A percentile compares a stretch with the other conserved stretches of the same genome.
phyloP scores from a whole-genome alignment of 2,329 filamentous ascomycete genomes.

The Triangularia verruculosa region DNA sequence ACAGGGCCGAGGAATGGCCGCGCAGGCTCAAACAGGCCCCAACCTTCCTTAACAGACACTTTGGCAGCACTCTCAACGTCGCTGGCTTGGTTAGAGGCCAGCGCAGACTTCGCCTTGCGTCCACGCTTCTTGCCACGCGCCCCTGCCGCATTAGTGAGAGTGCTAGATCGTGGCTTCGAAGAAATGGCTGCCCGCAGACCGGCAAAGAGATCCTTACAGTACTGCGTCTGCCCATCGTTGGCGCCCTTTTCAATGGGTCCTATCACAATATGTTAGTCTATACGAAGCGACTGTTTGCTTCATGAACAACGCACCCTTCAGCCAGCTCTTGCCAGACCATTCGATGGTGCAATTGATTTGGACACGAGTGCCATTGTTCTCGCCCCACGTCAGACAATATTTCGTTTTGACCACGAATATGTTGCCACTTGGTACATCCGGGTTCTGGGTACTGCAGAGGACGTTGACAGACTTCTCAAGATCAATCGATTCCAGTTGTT shows the following conservation, averaged over 20 bases:
- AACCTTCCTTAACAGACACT: slow-evolving; percentile 48
- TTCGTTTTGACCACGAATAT: slow-evolving; percentile 89
- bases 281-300: background rate
- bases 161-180: slow-evolving; percentile 53
- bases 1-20: slow-evolving; percentile 68
- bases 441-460: slow-evolving; percentile 80
- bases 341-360: slow-evolving; percentile 89
- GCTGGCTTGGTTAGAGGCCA: slow-evolving; percentile 40
- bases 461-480: slow-evolving; percentile 83
- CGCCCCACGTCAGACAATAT: slow-evolving; percentile 91
- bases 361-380: slow-evolving; percentile 79
- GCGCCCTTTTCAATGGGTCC: slow-evolving; percentile 95
- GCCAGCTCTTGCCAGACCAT: slow-evolving; percentile 97
- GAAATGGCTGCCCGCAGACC: slow-evolving; percentile 71
- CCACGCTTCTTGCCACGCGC: slow-evolving; percentile 62
- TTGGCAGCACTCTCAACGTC: slow-evolving; percentile 42
- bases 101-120: slow-evolving; percentile 47
- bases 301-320: slow-evolving; percentile 68
- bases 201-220: slow-evolving; percentile 76
- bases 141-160: slow-evolving; percentile 44
- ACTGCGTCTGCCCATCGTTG: slow-evolving; percentile 81
- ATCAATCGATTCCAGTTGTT: slow-evolving; percentile 80
- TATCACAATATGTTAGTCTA: slow-evolving; percentile 36
- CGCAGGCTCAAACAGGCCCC: slow-evolving; percentile 80
- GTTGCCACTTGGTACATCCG: slow-evolving; percentile 91